Base-by-base conservation (phyloP, 78 protist species). In the Cavenderia fasciculata region DNA sequence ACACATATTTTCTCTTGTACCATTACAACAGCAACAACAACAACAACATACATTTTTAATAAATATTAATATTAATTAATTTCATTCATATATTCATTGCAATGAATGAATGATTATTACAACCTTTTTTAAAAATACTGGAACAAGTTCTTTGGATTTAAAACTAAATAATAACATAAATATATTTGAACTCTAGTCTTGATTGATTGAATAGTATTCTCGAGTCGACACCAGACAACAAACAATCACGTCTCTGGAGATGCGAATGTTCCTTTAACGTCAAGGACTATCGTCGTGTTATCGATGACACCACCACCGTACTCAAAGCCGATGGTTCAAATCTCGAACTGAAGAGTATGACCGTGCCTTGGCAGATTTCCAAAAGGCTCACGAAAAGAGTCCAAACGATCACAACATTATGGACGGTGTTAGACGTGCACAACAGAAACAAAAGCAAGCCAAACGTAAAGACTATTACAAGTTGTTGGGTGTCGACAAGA, bases 381-480 rank as follows among this genome's bases (percentile, higher is more conserved):
- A 82, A 18, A 82, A 82, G 74, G 90, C 90, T 18, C 65, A 34
- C 21, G 74, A 82, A 68, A 41, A 36, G 23, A 68, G 65, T 54
- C 90, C 90, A 19, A 65, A 82, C 21, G 90, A 82, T 54, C 52
- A 34, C 36, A 23, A 27, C 23, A 56, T 68, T 19, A 65, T 52
- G 21, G 90, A 82, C 10, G 90, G 78, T 11, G 68, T 82, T 43
- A 34, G 78, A 41, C 54, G 90, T 44, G 90, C 90, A n/a, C 73
- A 61, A 41, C 34, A 40, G 49, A 59, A 44, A 11, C 90, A 82
- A 68, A 70, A 68, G n/a, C 56, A 54, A 66, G 90, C 43, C 4
- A 44, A 23, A 5, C 29, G 90, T 23, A 82, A 82, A 31, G 91
- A 94, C 44, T 87, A 65, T 65, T 94, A 94, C 74, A 79, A 87